Base-by-base conservation (phyloP, 352 stramenopile genomes). In the Phytophthora pseudosyringae region DNA sequence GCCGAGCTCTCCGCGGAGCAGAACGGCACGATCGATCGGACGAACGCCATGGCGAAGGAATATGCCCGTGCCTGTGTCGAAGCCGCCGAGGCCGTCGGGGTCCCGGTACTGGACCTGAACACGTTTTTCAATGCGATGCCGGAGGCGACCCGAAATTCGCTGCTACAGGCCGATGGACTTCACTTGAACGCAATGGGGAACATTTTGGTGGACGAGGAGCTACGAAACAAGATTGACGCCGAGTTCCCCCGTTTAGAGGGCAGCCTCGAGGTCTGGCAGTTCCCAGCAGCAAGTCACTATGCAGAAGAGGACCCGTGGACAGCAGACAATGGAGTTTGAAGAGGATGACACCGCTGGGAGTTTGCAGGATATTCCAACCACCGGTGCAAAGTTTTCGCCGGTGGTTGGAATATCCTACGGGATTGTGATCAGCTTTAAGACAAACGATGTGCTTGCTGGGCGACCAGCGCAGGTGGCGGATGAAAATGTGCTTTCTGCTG, bases 131-230 rank as follows among this genome's bases (percentile, higher is more conserved):
- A 84, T 39, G 40, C 56, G 12, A 75, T 82, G 60, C 67, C 67
- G 6, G 55, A 64, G 43, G 36, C 56, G n/a, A 50, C 63, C n/a
- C 69, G 77, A 49, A 72, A 70, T 53, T 61, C 63, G n/a, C 31
- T 70, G 46, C 67, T 84, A 8, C 58, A 38, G 33, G 28, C 36
- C 18, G 36, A 41, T 52, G 79, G 77, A 0, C 55, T 87, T 18
- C 79, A 90, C 48, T 80, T 90, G 11, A 83, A 52, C 31, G n/a
- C 49, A 21, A 63, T 67, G 26, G 79, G 79, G 25, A 85, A 90
- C 51, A 44, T 59, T 10, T 25, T 83, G 26, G 57, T 87, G 40
- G 61, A 81, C 28, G 15, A 74, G 38, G 63, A 76, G 15, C 41
- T 86, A 21, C 33, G 44, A 29, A 35, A 46, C 0, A 73, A 71